Percentiles rank a stretch among this genome's conserved stretches.
These are phyloP conservation scores for Scedosporium dehoogii DNA, from an alignment of 2,329 filamentous ascomycete species.

Conservation along the genomic window DNA sequence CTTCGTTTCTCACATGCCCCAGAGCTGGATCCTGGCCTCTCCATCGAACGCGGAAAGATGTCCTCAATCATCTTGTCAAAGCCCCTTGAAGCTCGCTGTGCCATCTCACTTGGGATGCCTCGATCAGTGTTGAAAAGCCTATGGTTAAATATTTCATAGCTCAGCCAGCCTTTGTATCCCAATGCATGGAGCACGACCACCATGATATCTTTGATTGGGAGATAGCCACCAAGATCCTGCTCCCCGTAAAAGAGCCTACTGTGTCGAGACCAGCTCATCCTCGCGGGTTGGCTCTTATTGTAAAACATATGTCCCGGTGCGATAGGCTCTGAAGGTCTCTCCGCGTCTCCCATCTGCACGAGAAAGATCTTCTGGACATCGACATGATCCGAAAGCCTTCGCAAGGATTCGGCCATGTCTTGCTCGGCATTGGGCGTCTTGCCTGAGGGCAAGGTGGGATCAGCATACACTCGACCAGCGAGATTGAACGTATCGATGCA, in stretches of 20 bases:
- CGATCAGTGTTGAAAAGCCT: slow-evolving; percentile 42
- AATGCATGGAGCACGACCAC: slow-evolving; percentile 52
- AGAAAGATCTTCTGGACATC: slow-evolving; percentile 62
- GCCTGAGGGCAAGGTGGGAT: slow-evolving; percentile 46
- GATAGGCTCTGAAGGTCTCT: slow-evolving; percentile 49
- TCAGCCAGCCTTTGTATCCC: slow-evolving; percentile 60
- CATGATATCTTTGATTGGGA: slow-evolving; percentile 54
- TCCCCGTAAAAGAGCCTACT: slow-evolving; percentile 51
- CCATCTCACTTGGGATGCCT: slow-evolving; percentile 44
- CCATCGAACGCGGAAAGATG: slow-evolving; percentile 17
- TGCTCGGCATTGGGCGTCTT: slow-evolving; percentile 43
- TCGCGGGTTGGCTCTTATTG: slow-evolving; percentile 22
- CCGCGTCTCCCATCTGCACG: slow-evolving; percentile 67
- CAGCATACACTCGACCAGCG: slow-evolving; percentile 59
- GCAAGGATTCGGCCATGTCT: slow-evolving; percentile 43
- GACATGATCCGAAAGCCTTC: slow-evolving; percentile 41
- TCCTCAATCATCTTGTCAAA: slow-evolving; percentile 33
- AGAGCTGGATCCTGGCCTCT: neutral
- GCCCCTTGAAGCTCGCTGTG: slow-evolving; percentile 41
- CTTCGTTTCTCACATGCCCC: neutral
- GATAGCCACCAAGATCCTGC: slow-evolving; percentile 50
- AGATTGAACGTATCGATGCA: slow-evolving; percentile 76
- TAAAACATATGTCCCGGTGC: slow-evolving; percentile 28
- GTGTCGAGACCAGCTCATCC: slow-evolving; percentile 73
- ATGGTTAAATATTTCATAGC: slow-evolving; percentile 60